Conservation (phyloP, 257 asterid genomes). For the Agastache rugosa region DNA sequence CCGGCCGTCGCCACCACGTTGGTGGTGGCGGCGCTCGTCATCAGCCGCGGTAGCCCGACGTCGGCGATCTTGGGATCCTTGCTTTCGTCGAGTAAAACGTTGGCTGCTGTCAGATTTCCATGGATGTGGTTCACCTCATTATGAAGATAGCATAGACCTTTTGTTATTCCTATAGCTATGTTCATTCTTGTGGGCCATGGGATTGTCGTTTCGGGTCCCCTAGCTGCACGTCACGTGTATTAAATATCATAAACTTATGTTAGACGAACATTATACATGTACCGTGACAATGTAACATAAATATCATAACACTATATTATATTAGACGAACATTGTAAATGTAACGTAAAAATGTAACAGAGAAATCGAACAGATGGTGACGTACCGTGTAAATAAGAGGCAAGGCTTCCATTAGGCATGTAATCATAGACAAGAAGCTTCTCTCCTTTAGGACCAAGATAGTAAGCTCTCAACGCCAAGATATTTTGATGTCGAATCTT, state of each 20-base stretch:
- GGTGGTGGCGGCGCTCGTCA: conserved; percentile 50
- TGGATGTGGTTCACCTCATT: conserved; percentile 52
- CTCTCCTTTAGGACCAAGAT: conserved; percentile 96
- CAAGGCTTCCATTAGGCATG: conserved; percentile 87
- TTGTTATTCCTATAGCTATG: conserved; percentile 69
- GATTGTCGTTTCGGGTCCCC: conserved; percentile 63
- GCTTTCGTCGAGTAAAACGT: conserved; percentile 67
- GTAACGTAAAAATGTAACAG: neutral
- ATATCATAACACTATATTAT: neutral
- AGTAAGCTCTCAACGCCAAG: conserved; percentile 87
- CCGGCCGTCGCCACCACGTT: conserved; percentile 59
- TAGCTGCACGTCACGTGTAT: conserved; percentile 44
- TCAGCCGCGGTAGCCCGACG: conserved; percentile 54
- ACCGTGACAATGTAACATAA: neutral
- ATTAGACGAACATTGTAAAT: neutral
- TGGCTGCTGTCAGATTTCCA: conserved; percentile 66
- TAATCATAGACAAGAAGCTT: conserved; percentile 96
- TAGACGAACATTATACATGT: neutral
- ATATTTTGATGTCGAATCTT: conserved; percentile 72
- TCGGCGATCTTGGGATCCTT: conserved; percentile 69
- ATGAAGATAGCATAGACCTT: conserved; percentile 76
- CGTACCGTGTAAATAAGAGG: conserved; percentile 92
- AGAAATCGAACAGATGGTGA: no score
- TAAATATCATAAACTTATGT: neutral
- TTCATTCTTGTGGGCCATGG: conserved; percentile 81